Evolutionary conservation across 208 protist species (phyloP), one percentile per base, ranked within the genome.

Genomic region (Leishmania lainsoni): DNA sequence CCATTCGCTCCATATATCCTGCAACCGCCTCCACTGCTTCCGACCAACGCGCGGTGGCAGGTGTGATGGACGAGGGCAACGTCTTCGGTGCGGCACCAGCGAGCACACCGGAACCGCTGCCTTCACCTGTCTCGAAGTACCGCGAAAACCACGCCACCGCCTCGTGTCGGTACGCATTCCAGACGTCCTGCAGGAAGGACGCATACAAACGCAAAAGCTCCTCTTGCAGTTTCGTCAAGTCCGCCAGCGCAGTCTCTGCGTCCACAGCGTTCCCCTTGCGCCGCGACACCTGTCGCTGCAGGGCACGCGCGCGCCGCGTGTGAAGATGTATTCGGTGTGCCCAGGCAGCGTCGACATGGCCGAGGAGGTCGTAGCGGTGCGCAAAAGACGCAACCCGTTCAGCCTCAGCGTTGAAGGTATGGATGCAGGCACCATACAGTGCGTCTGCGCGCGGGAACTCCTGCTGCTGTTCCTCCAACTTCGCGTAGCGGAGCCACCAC

Each of bases 141-240:
- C 78, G 76, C 9, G 75, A 75, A 63, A 86, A 81, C 92, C 94
- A 97, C 22, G 84, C 42, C 35, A 96, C 63, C 20, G 91, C 94
- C 86, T 97, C 94, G 84, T 90, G 86, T 39, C 81, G 87, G 83
- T 93, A 96, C 49, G 92, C 92, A 26, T 76, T 88, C 91, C 92
- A 95, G 59, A 97, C 90, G 58, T 85, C 89, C 61, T 93, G 80
- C 70, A 97, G 84, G 45, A 97, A 78, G 14, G 83, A 83, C 32
- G 80, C 78, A 69, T 87, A 92, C 56, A 95, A n/a, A 12, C 72
- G 51, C 49, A 71, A 45, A n/a, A 94, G 83, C 52, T 88, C 76
- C 22, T 75, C 52, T 45, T 80, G 74, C 72, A 80, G 81, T 26
- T 69, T 78, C 26, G 70, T 51, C 49, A 93, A 72, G 42, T 84